These are phyloP conservation scores for Themeda triandra DNA, from an alignment of 176 grass and related monocot species.

Conservation along the genomic window DNA sequence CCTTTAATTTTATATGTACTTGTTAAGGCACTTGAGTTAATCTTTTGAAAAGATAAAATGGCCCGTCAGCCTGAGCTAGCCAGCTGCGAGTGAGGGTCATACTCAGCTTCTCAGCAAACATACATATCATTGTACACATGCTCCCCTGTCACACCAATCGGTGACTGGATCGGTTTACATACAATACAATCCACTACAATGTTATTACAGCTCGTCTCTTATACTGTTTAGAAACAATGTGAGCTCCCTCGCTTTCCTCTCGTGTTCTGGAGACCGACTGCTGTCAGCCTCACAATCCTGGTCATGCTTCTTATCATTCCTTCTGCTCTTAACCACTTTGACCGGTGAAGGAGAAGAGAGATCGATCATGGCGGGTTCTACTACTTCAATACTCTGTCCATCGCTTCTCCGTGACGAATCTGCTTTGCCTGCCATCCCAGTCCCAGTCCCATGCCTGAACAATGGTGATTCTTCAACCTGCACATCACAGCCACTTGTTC, in stretches of 20 bases:
- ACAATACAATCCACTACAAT: not conserved
- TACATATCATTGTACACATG: not conserved
- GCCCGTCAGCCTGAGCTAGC: too few species aligned
- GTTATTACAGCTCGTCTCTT: slow-evolving; percentile 50
- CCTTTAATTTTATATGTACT: too few species aligned
- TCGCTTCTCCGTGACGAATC: not conserved
- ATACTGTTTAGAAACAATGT: slow-evolving; percentile 52
- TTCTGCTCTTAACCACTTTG: not conserved
- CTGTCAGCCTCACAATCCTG: not conserved
- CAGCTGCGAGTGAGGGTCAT: too few species aligned
- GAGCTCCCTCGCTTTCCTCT: slow-evolving; percentile 35
- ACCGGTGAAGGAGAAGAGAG: slow-evolving; percentile 44
- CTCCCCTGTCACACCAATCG: not conserved
- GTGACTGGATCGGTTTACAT: not conserved
- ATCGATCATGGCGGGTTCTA: slow-evolving; percentile 35
- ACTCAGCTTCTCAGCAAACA: too few species aligned
- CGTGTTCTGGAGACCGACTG: slow-evolving; percentile 51
- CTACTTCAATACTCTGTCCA: not conserved
- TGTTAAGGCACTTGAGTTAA: too few species aligned
- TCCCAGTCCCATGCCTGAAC: not conserved
- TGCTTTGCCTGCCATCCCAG: not conserved
- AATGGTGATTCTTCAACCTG: slow-evolving; percentile 35
- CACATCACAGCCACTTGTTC: slow-evolving; percentile 14
- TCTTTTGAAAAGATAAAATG: too few species aligned
- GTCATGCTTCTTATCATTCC: not conserved